Percentiles rank a stretch among this genome's conserved stretches.
Evolutionary conservation across 2,329 filamentous ascomycete species (phyloP).

Genomic region (Trichoderma endophyticum): DNA sequence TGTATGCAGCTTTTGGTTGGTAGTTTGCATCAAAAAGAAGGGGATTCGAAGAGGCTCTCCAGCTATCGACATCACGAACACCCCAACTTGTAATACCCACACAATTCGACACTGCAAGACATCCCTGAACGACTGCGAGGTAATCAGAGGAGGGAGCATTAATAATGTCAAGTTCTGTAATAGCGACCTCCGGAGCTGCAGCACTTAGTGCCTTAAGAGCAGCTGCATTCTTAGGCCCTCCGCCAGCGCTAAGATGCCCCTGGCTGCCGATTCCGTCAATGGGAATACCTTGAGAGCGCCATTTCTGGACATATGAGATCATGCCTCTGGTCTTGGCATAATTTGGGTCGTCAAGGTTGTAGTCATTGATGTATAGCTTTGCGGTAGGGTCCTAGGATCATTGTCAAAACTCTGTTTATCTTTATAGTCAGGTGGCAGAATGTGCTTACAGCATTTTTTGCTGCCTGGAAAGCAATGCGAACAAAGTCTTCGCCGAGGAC

Average conservation of each 20-base stretch:
- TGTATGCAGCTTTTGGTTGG: background rate
- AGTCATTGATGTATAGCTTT: background rate
- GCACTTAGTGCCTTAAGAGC: background rate
- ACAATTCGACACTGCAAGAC: background rate
- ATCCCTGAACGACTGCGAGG: background rate
- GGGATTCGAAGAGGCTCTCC: background rate
- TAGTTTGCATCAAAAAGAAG: background rate
- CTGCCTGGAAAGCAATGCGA: background rate
- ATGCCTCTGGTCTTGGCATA: background rate
- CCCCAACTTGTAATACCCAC: background rate
- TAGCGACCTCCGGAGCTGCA: background rate
- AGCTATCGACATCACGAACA: background rate
- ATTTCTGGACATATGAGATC: background rate
- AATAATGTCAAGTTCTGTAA: background rate
- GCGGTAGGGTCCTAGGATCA: background rate
- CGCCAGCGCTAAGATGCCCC: background rate
- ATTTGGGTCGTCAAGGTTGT: background rate
- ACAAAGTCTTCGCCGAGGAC: background rate
- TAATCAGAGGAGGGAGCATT: background rate
- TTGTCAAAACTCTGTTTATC: background rate
- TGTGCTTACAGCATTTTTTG: background rate
- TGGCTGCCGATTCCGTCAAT: slow-evolving; percentile 2
- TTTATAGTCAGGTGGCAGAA: background rate
- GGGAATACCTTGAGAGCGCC: background rate
- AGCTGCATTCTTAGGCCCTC: background rate